Percentiles rank a stretch among this genome's conserved stretches.
These are phyloP conservation scores for Spathaspora sp. DNA, from an alignment of 1,139 yeast genomes.

Conservation along the genomic window DNA sequence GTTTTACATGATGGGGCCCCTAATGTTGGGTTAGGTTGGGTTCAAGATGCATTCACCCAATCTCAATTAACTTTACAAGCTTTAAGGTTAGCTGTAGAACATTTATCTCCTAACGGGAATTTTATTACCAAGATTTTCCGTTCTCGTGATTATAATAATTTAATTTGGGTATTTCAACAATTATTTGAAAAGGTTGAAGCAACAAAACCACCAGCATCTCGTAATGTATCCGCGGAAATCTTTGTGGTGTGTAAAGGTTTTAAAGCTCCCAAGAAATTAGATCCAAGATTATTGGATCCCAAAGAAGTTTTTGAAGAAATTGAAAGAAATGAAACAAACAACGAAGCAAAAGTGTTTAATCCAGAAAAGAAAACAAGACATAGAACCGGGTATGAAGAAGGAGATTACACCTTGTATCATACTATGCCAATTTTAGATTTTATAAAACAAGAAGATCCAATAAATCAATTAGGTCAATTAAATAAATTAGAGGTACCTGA, in stretches of 20 bases:
- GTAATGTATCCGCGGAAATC: constrained; percentile 98
- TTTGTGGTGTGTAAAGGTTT: constrained; percentile 95
- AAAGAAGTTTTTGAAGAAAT: constrained; percentile 92
- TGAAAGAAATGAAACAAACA: constrained; percentile 72
- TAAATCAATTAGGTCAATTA: constrained; percentile 73
- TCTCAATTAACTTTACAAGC: constrained; percentile 94
- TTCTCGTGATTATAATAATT: constrained; percentile 94
- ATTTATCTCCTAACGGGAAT: constrained; percentile 89
- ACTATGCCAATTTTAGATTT: constrained; percentile 77
- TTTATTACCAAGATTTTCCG: constrained; percentile 96
- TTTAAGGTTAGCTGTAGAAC: constrained; percentile 91
- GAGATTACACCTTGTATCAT: constrained; percentile 78
- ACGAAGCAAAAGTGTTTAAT: constrained; percentile 88
- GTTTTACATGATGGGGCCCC: constrained; percentile 99
- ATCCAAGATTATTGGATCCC: constrained; percentile 89
- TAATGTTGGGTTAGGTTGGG: constrained; percentile 98
- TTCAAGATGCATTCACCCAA: constrained; percentile 98
- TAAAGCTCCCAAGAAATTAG: constrained; percentile 93
- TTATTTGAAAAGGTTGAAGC: constrained; percentile 96
- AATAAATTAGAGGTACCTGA: constrained; percentile 54
- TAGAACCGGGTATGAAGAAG: constrained; percentile 94
- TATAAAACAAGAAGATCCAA: constrained; percentile 76
- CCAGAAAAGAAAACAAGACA: constrained; percentile 89
- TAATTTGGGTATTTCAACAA: constrained; percentile 97
- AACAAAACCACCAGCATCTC: constrained; percentile 97